A percentile compares a stretch with the other conserved stretches of the same genome.
Evolutionary conservation across 192 early-diverging fungal species (phyloP).

Genomic region (Backusella macrospora): DNA sequence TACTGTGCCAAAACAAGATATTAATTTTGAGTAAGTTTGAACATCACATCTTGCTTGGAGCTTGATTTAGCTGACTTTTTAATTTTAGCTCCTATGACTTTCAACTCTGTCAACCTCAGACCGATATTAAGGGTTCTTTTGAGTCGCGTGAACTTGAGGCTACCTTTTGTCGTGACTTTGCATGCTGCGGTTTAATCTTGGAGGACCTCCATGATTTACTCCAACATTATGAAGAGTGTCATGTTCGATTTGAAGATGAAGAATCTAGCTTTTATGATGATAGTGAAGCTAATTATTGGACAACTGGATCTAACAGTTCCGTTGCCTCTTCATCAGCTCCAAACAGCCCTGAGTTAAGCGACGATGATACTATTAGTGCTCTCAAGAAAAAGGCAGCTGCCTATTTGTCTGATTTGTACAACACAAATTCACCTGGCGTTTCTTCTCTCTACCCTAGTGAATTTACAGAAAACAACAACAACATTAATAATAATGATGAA

Average conservation of each 20-base stretch:
- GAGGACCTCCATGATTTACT: conserved; percentile 92
- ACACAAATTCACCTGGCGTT: not conserved
- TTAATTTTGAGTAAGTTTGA: conserved; percentile 45
- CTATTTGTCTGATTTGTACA: conserved; percentile 36
- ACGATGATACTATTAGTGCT: conserved; percentile 27
- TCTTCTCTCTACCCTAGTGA: conserved; percentile 1
- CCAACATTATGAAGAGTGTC: conserved; percentile 95
- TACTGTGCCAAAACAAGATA: conserved; percentile 37
- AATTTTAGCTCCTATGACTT: conserved; percentile 34
- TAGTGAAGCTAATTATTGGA: conserved; percentile 24
- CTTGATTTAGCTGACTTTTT: not conserved
- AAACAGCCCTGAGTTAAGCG: conserved; percentile 27
- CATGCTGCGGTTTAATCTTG: conserved; percentile 90
- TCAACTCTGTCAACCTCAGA: conserved; percentile 29
- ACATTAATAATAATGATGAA: not conserved
- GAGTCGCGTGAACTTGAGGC: conserved; percentile 80
- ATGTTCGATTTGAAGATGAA: conserved; percentile 89
- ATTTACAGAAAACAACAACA: not conserved
- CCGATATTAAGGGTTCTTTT: conserved; percentile 38
- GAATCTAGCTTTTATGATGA: conserved; percentile 58
- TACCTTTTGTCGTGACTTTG: conserved; percentile 93
- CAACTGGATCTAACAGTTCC: not conserved
- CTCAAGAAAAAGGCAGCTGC: conserved; percentile 41
- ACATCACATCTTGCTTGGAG: not conserved
- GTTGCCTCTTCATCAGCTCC: conserved; percentile 5